Conservation (phyloP, 139 green algal species). For the Picochlorum sp. region DNA sequence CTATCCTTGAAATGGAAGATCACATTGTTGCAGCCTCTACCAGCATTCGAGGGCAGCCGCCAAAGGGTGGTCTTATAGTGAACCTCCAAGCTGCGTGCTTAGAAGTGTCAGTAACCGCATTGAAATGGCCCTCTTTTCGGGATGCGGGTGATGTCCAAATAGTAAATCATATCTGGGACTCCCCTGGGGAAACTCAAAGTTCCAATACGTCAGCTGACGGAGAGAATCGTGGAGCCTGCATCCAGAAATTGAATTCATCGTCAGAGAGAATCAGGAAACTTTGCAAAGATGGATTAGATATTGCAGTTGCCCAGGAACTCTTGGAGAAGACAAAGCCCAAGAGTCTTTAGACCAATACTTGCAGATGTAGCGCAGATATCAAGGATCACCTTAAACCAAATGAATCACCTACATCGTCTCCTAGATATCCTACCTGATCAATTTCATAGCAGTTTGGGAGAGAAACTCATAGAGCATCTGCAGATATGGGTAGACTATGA, state of each 20-base stretch:
- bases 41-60: slow-evolving; percentile 3
- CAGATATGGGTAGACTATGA: slow-evolving; percentile 67
- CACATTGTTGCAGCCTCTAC: slow-evolving; percentile 10
- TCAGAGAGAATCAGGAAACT: neutral
- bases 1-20: slow-evolving; percentile 50
- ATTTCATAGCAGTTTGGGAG: slow-evolving; percentile 91
- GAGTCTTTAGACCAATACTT: slow-evolving; percentile 67
- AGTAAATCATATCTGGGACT: slow-evolving; percentile 6
- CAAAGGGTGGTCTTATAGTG: slow-evolving; percentile 33
- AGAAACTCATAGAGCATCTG: slow-evolving; percentile 93
- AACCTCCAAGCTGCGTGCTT: slow-evolving; percentile 64
- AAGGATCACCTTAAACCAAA: slow-evolving; percentile 55
- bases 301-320: slow-evolving; percentile 24
- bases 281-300: slow-evolving; percentile 22
- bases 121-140: slow-evolving; percentile 58
- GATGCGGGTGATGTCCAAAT: neutral
- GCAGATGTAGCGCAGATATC: slow-evolving; percentile 72
- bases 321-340: slow-evolving; percentile 57
- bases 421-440: slow-evolving; percentile 31
- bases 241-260: neutral
- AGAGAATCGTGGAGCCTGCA: slow-evolving; percentile 3
- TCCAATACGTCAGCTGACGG: slow-evolving; percentile 8
- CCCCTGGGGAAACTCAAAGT: neutral
- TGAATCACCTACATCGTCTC: slow-evolving; percentile 46
- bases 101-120: slow-evolving; percentile 62